Conservation (phyloP, 192 early-diverging fungal species). For the Kappamyces sp. region DNA sequence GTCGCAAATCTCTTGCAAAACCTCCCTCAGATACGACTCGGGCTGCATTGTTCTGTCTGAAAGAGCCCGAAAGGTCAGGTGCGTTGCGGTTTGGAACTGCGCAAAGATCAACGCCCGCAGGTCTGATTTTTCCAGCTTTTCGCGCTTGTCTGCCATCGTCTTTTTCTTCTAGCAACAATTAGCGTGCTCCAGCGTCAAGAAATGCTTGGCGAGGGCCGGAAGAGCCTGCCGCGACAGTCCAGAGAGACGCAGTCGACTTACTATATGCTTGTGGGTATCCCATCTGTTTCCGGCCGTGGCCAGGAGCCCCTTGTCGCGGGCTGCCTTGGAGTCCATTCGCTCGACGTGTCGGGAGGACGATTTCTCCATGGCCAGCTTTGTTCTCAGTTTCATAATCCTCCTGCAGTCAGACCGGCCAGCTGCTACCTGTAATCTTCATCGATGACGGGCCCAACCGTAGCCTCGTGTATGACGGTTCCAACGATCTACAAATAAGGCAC, state of each 20-base stretch:
- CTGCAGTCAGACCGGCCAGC: slow-evolving; percentile 17
- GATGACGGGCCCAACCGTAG: slow-evolving; percentile 31
- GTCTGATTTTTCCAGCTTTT: slow-evolving; percentile 77
- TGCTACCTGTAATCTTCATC: slow-evolving; percentile 31
- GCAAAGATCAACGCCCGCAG: slow-evolving; percentile 79
- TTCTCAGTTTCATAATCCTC: slow-evolving; percentile 18
- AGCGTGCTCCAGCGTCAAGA: background rate
- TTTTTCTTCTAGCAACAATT: slow-evolving; percentile 11
- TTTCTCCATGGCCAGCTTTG: slow-evolving; percentile 4
- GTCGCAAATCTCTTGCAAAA: slow-evolving; percentile 69
- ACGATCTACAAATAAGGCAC: slow-evolving; percentile 6
- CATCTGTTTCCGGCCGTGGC: slow-evolving; percentile 10
- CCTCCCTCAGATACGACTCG: slow-evolving; percentile 73
- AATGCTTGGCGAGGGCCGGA: background rate
- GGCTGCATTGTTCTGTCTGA: slow-evolving; percentile 80
- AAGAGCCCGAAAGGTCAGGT: slow-evolving; percentile 82
- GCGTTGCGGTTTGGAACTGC: slow-evolving; percentile 71
- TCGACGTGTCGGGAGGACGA: slow-evolving; percentile 2
- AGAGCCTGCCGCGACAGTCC: background rate
- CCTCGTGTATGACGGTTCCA: slow-evolving; percentile 39
- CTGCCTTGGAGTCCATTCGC: slow-evolving; percentile 14
- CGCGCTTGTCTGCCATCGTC: slow-evolving; percentile 60
- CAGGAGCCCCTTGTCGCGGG: slow-evolving; percentile 12
- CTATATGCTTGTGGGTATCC: slow-evolving; percentile 11
- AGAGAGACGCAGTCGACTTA: background rate